These are phyloP conservation scores for Metschnikowia dekortorum DNA, from an alignment of 805 yeast genomes.

Conservation along the genomic window DNA sequence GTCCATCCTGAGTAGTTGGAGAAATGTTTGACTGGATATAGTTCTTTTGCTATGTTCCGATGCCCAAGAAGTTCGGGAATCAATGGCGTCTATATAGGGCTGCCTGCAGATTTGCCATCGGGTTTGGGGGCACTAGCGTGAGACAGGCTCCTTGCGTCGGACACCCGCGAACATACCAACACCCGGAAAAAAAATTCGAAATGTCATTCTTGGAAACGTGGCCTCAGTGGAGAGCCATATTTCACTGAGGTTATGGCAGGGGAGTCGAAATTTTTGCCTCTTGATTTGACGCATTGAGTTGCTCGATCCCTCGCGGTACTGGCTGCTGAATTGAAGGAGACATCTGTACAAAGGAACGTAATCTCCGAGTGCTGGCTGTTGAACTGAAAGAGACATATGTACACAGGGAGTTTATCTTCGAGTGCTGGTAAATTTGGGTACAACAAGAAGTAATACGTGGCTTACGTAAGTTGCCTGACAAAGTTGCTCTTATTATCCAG, in stretches of 20 bases:
- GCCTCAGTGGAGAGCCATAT: background rate
- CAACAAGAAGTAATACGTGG: too few relatives aligned
- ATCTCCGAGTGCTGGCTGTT: too few relatives aligned
- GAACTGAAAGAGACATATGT: too few relatives aligned
- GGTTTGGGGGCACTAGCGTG: background rate
- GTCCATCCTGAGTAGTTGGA: constrained; percentile 2
- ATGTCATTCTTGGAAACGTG: background rate
- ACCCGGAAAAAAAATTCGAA: background rate
- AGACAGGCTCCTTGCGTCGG: background rate
- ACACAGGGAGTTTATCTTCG: too few relatives aligned
- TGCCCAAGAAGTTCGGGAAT: background rate
- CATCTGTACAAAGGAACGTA: too few relatives aligned
- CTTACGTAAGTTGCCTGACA: too few relatives aligned
- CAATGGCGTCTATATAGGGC: background rate
- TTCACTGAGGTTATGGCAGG: background rate
- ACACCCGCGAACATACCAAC: background rate
- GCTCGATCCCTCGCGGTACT: too few relatives aligned
- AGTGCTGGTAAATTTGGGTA: too few relatives aligned
- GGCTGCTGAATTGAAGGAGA: too few relatives aligned
- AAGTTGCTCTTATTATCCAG: too few relatives aligned
- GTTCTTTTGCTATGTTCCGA: background rate
- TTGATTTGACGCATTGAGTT: too few relatives aligned
- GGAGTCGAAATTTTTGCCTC: background rate
- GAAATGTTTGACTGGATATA: background rate
- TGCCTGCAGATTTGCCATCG: constrained; percentile 3